Percentiles rank a stretch among this genome's conserved stretches.
phyloP scores from a whole-genome alignment of 306 rosid genomes.

The Malus asiatica region DNA sequence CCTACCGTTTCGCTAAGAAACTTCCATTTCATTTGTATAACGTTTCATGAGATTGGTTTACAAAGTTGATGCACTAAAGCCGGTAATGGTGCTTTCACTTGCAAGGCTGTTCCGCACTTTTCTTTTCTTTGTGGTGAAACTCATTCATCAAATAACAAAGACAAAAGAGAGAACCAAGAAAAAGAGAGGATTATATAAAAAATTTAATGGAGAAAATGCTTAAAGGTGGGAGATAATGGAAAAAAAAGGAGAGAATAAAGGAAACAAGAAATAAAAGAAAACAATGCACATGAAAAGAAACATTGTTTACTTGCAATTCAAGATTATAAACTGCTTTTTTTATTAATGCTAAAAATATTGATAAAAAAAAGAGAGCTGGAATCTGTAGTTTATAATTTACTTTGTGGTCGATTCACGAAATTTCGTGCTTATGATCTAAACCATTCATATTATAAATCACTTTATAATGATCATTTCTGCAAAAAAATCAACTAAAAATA shows the following conservation, averaged over 20 bases:
- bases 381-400: neutral
- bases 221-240: constrained; percentile 13
- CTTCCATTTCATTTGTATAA: neutral
- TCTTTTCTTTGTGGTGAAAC: neutral
- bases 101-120: neutral
- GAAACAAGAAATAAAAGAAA: constrained; percentile 16
- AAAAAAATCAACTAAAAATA: no score
- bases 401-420: no score
- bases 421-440: no score
- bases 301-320: constrained; percentile 47
- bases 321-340: constrained; percentile 40
- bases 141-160: neutral
- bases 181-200: neutral
- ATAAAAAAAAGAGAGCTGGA: neutral
- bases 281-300: constrained; percentile 19
- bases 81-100: constrained; percentile 4
- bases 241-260: constrained; percentile 11
- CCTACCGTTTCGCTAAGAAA: neutral
- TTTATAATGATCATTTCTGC: no score
- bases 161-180: neutral
- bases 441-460: no score
- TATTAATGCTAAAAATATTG: neutral
- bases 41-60: neutral
- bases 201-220: constrained; percentile 4
- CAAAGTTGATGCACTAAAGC: neutral